Base-by-base conservation (phyloP, 1,284 basidiomycete species). In the Marasmius sp. region DNA sequence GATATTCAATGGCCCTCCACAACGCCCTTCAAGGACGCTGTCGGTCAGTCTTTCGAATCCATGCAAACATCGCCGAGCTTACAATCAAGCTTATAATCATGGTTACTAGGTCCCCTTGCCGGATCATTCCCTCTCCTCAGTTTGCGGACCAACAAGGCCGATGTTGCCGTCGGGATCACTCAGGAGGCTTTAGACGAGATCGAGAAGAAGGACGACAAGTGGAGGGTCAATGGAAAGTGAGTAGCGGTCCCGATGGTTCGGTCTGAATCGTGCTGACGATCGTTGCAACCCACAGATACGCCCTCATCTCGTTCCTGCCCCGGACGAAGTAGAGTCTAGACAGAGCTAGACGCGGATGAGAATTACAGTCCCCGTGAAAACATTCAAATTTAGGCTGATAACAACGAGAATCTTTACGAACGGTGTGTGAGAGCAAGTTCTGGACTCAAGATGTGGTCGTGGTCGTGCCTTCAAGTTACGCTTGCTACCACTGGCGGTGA, bases 111-210 rank as follows among this genome's bases (percentile, higher is more conserved):
- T 4, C 91, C 93, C 0, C 75, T 97, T 16, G 86, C 86, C 0
- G 92, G 94, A 1, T 79, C 87, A 8, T 90, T 97, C 74, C 90
- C 91, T 3, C 74, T 97, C 22, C 77, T 97, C 36, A 94, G 92
- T 67, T 77, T 98, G 62, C 85, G 97, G 27, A 99, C 97, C 1
- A 95, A 93, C 80, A 98, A 99, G 75, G 97, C 97, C 0, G 96
- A 98, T 71, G 95, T 98, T 1, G 92, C 92, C 38, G 93, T 95
- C 12, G 94, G 91, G 1, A 81, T 97, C 6, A 75, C 85, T 2
- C 77, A 85, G 61, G 87, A 86, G 0, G 76, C 86, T 2, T 89
- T 86, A 0, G 85, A 89, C 64, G 77, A 79, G 64, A 78, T 95
- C 8, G 92, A 96, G 69, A 70, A 69, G 43, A 83, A 81, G 58